Evolutionary conservation across 1,139 yeast genomes (phyloP), one percentile per base, ranked within the genome.

Genomic region (Candida buenavistaensis): DNA sequence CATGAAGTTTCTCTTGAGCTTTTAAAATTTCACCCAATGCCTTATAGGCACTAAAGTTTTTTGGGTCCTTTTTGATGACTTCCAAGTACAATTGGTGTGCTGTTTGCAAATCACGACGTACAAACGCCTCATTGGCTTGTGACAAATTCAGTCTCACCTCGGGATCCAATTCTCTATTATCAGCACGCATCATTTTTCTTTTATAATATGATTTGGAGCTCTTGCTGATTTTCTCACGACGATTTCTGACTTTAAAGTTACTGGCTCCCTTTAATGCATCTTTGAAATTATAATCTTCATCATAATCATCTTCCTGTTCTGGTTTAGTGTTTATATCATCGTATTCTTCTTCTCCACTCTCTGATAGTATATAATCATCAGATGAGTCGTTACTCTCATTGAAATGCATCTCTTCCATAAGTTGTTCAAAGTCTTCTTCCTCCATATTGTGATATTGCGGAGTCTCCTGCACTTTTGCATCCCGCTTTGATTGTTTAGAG

Each of bases 1-100:
- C 82, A 45, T 80, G 77, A 34, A 74, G 57, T 35, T 83, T 74
- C 0, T 85, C 88, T 40, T 78, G 79, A 36, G 78, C 73, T 40
- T 80, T 77, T 47, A 85, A 84, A 28, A 92, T 87, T 48, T 85
- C 95, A 30, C 95, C 97, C 37, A 92, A 63, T 2, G 94, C 78
- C 49, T 82, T 85, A 57, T 86, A 90, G 0, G 97, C 97, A 38
- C 82, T 75, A 56, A 80, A 82, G 46, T 88, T 87, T 44, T 76
- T 76, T 8, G 86, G 81, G 51, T 92, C 97, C 40, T 76, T 67
- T 44, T 80, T 75, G 45, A 92, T 80, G 7, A 89, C 95, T 48
- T 87, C 90, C 31, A 75, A 70, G 46, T 82, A 83, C 36, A 79
- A 57, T 31, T 74, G 67, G 46, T 81, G 74, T 0, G 97, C 97